Base-by-base conservation (phyloP, 2,329 filamentous ascomycete genomes). In the Cercospora janseana region DNA sequence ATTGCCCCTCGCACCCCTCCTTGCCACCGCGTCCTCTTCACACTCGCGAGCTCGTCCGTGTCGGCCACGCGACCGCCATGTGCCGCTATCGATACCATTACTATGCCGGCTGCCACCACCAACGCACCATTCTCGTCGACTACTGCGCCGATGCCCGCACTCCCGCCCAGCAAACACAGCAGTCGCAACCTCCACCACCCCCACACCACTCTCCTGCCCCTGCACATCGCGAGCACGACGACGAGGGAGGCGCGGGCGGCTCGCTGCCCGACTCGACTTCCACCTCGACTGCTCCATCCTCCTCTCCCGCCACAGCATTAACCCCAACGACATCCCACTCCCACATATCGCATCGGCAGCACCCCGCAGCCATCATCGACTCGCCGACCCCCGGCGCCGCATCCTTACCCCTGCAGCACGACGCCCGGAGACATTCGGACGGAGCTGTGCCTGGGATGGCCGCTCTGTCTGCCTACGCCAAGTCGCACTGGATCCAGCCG, bases 21-120 rank as follows among this genome's bases (percentile, higher is more conserved):
- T n/a, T 20, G 26, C 24, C 18, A 4, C 13, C 48, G 18, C 13
- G 20, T 12, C 26, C 21, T 2, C 7, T 23, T n/a, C 28, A 5
- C 21, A 27, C 15, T 18, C 6, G 8, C 13, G 16, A 15, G 31
- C 20, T 31, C 21, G 27, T 46, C n/a, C 10, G 52, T 52, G 53
- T 55, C 49, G 35, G 28, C 21, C 23, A 35, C 26, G 42, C 46
- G 13, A 20, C 37, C 46, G 49, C 50, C 13, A 68, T 68, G 66
- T 68, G 66, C 49, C 52, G 52, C 16, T 66, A 65, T 59, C 56
- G 52, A 35, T 65, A 66, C 46, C 54, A 59, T 56, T 65, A 63
- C 54, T 68, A 59, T 49, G 44, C 54, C 20, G 44, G 54, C 43
- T 68, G 66, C 49, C 51, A 54, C 18, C 66, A 68, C 48, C 59